A percentile compares a stretch with the other conserved stretches of the same genome.
These are phyloP conservation scores for Pilatotrama ljubarskyi DNA, from an alignment of 768 basidiomycete genomes.

Conservation along the genomic window DNA sequence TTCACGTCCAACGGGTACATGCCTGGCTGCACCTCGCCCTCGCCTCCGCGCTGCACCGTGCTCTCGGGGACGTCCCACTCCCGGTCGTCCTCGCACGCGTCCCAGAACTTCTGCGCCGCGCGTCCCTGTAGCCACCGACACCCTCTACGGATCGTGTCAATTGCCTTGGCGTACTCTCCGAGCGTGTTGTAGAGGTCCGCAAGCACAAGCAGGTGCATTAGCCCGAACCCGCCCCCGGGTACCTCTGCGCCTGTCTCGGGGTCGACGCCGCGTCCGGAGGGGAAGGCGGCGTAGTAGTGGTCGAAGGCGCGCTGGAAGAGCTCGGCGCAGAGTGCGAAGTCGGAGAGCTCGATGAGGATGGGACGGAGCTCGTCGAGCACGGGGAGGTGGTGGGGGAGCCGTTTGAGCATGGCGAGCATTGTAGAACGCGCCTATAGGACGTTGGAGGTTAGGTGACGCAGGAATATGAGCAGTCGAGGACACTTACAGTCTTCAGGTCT, in stretches of 20 bases:
- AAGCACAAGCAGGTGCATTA: constrained; percentile 77
- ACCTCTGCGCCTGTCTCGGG: constrained; percentile 26
- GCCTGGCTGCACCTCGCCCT: constrained; percentile 54
- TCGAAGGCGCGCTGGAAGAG: constrained; percentile 77
- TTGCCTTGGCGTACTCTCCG: constrained; percentile 64
- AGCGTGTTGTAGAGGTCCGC: constrained; percentile 81
- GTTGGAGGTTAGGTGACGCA: background rate
- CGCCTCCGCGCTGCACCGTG: constrained; percentile 27
- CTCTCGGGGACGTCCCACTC: constrained; percentile 69
- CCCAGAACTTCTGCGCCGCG: constrained; percentile 73
- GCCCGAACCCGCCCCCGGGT: constrained; percentile 45
- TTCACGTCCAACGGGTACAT: constrained; percentile 69
- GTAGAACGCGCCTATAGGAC: constrained; percentile 54
- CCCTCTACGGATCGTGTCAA: constrained; percentile 70
- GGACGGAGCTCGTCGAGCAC: constrained; percentile 78
- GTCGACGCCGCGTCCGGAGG: constrained; percentile 47
- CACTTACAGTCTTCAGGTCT: constrained; percentile 62
- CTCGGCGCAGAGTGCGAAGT: constrained; percentile 60
- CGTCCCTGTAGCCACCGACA: constrained; percentile 93
- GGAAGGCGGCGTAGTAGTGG: constrained; percentile 56
- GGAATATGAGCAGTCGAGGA: too few species aligned
- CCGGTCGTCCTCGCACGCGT: constrained; percentile 79
- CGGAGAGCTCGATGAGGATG: constrained; percentile 72
- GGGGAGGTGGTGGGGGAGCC: constrained; percentile 75
- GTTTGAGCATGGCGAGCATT: constrained; percentile 70